phyloP scores from a whole-genome alignment of 2,329 filamentous ascomycete genomes.

The Verruconis gallopava region DNA sequence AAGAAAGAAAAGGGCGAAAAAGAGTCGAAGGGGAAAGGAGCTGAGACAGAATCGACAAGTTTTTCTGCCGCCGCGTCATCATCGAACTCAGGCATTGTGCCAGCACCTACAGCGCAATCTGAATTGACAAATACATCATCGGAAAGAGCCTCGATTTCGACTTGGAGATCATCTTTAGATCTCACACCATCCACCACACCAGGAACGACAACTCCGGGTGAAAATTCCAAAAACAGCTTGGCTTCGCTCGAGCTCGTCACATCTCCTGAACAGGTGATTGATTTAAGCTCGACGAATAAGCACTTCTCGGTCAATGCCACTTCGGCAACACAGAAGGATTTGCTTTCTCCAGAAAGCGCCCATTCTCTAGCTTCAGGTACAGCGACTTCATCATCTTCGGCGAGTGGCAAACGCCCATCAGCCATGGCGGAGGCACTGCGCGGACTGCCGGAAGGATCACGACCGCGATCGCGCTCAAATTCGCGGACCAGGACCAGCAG shows the following conservation, averaged over 20 bases:
- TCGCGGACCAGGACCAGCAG: background rate
- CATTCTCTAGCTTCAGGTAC: background rate
- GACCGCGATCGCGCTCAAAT: conserved; percentile 3
- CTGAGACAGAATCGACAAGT: background rate
- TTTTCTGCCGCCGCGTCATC: background rate
- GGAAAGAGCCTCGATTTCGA: background rate
- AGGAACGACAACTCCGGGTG: background rate
- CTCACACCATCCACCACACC: background rate
- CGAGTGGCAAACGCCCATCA: background rate
- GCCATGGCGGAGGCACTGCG: conserved; percentile 8
- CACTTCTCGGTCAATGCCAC: background rate
- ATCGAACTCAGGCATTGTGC: background rate
- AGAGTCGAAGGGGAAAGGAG: conserved; percentile 3
- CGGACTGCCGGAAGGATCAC: conserved; percentile 5
- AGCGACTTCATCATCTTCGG: background rate
- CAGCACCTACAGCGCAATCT: background rate
- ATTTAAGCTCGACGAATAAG: too few relatives aligned
- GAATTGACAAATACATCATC: background rate
- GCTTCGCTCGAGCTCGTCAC: background rate
- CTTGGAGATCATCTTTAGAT: background rate
- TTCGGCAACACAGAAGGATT: background rate
- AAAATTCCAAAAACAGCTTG: background rate
- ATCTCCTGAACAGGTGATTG: background rate
- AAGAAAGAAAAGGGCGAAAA: conserved; percentile 4
- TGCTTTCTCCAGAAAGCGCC: background rate